Evolutionary conservation across 1,284 basidiomycete species (phyloP), one percentile per base, ranked within the genome.

Genomic region (Termitomyces sp.): DNA sequence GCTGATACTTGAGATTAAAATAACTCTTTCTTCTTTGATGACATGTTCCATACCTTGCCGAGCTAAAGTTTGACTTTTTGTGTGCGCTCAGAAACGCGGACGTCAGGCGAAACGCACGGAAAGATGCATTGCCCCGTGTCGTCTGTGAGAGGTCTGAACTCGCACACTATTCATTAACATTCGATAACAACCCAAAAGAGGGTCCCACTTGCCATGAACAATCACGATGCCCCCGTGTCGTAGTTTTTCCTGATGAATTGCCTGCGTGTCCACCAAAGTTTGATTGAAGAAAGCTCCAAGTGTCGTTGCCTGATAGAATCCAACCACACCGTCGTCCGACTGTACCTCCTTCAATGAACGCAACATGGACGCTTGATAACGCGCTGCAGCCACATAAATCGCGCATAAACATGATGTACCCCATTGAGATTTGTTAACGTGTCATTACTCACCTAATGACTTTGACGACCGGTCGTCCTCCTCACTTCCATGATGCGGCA

Each of bases 201-300:
- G 31, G 1, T 34, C 46, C 34, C 6, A 40, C 78, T 69, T 65
- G 91, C 94, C 94, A 68, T 97, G 94, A 38, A 97, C 86, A 61
- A 97, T 73, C 26, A 94, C 87, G 52, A 97, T 78, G n/a, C 93
- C 92, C 33, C 92, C 88, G 70, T 94, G 85, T 71, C 92, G 77
- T 67, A 88, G 76, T 65, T 80, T 84, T 52, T 86, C 88, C 71
- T 89, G 90, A 67, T 88, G 88, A 63, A 90, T 82, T 38, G 88
- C 85, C 69, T 97, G 90, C 13, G 92, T 90, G 58, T 98, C 93
- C 50, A 98, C 80, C 46, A 97, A 74, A n/a, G 84, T 83, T 67
- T 94, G 90, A 65, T 87, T 90, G 73, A 92, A 88, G 72, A 96
- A 98, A n/a, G 93, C 93, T 39, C 94, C 93, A 50, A 93, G 80